Evolutionary conservation across 1,284 basidiomycete species (phyloP), one percentile per base, ranked within the genome.

Genomic region (Ganoderma meredithae): DNA sequence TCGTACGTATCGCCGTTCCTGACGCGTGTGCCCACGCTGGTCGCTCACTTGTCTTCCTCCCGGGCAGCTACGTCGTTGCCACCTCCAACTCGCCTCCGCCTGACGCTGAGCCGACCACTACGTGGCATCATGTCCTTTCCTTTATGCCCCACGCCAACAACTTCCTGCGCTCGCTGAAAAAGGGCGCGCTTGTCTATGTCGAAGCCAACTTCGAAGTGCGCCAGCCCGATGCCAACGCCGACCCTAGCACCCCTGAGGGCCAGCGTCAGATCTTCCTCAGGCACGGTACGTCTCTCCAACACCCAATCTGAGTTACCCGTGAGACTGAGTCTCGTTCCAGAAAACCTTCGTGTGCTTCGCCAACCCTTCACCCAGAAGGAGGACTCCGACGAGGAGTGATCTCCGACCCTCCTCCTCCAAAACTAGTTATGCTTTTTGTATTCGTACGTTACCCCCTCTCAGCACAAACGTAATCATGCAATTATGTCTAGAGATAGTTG

Each of bases 191-290:
- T 66, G 93, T 95, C 27, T 95, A 89, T 71, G 92, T 92, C 22
- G 93, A 95, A 76, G 89, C 92, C 39, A 85, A 83, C 73, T 93
- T 86, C 67, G 92, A 94, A 77, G 78, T 94, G 33, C 86, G 89
- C 53, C 92, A 95, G 71, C 85, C 92, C 8, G 90, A 91, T 60
- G 77, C 83, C 6, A 82, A 80, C 58, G 86, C 90, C 10, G 90
- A 93, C 63, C 84, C 91, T 2, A 80, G 84, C 59, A 86, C 89
- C 0, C 86, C 88, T 36, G 83, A 88, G 68, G 90, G 89, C 1
- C 92, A 93, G 76, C 87, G 91, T 41, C 93, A 94, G 76, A 91
- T 95, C 66, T 92, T 94, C 80, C 82, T 94, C 55, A 84, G 86
- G 74, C 92, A 94, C 70, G 92, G 93, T 92, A 69, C 31, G 74